Percentiles rank a stretch among this genome's conserved stretches.
These are phyloP conservation scores for Trifolium subterraneum DNA, from an alignment of 306 rosid genomes.

Conservation along the genomic window DNA sequence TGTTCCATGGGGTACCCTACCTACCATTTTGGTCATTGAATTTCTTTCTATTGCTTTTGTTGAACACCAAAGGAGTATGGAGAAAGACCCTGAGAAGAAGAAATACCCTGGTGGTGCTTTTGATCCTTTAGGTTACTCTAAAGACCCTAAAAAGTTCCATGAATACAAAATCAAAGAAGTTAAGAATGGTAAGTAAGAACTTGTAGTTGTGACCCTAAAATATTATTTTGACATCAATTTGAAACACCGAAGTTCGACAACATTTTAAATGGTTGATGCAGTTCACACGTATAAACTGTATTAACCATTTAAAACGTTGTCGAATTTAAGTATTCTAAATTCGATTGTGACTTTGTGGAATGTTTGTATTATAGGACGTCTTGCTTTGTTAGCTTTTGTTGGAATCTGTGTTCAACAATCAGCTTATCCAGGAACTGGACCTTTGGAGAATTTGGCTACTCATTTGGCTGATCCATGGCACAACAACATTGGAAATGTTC, in stretches of 20 bases:
- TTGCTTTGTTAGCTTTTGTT: constrained; percentile 90
- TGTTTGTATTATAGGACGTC: constrained; percentile 61
- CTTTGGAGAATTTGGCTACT: constrained; percentile 96
- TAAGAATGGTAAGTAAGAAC: constrained; percentile 65
- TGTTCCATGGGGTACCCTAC: constrained; percentile 98
- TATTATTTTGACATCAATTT: no score
- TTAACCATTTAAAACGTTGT: no score
- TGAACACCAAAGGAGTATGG: constrained; percentile 98
- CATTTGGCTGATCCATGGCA: constrained; percentile 99
- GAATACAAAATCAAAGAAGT: constrained; percentile 94
- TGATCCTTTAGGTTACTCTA: constrained; percentile 98
- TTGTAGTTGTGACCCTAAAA: neutral
- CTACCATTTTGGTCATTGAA: constrained; percentile 87
- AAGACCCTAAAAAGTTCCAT: constrained; percentile 80
- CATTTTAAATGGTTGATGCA: neutral
- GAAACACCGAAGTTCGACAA: neutral
- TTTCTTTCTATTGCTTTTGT: constrained; percentile 89
- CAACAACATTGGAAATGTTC: constrained; percentile 89
- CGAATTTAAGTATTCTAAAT: no score
- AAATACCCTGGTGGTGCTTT: constrained; percentile 99
- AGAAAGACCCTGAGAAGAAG: constrained; percentile 95
- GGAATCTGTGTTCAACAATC: constrained; percentile 91
- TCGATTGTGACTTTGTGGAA: neutral
- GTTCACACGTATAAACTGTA: neutral
- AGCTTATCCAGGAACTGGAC: constrained; percentile 99